Evolutionary conservation across 75 land plant genomes (phyloP).

Genomic region (Selaginella moellendorffii): DNA sequence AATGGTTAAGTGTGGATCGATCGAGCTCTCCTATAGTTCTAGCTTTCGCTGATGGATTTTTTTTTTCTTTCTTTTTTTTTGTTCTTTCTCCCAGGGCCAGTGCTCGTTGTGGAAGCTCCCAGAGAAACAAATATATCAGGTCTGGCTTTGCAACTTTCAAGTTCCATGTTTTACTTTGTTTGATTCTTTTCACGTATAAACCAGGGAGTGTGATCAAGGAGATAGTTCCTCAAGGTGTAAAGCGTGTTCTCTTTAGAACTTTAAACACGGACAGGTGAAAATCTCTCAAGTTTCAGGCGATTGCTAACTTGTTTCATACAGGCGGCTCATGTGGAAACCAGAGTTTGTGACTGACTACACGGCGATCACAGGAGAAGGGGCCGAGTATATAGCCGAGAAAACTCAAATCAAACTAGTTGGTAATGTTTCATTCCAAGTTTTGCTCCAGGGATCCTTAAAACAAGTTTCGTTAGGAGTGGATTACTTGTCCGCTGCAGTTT

Average conservation of each 20-base stretch:
- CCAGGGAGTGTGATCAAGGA: slow-evolving; percentile 65
- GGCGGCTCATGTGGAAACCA: slow-evolving; percentile 77
- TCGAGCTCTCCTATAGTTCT: no score
- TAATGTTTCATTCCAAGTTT: slow-evolving; percentile 14
- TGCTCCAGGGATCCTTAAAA: neutral
- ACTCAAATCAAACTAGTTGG: slow-evolving; percentile 89
- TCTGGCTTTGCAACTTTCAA: slow-evolving; percentile 11
- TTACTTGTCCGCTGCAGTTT: slow-evolving; percentile 85
- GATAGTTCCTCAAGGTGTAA: slow-evolving; percentile 62
- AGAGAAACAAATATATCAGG: slow-evolving; percentile 83
- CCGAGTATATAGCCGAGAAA: slow-evolving; percentile 72
- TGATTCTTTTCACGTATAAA: neutral
- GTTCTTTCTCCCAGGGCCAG: slow-evolving; percentile 40
- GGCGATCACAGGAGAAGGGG: slow-evolving; percentile 80
- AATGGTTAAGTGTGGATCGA: slow-evolving; percentile 56
- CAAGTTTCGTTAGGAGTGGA: slow-evolving; percentile 47
- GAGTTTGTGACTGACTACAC: slow-evolving; percentile 66
- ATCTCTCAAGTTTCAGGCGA: no score
- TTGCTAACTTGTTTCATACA: no score
- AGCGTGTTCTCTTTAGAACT: slow-evolving; percentile 82
- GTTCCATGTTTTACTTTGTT: neutral
- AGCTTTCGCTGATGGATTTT: neutral
- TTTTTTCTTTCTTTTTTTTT: neutral
- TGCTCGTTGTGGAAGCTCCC: slow-evolving; percentile 84
- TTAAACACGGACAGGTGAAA: slow-evolving; percentile 77